Base-by-base conservation (phyloP, 1,284 basidiomycete species). In the Austroboletus novae-zelandiae region DNA sequence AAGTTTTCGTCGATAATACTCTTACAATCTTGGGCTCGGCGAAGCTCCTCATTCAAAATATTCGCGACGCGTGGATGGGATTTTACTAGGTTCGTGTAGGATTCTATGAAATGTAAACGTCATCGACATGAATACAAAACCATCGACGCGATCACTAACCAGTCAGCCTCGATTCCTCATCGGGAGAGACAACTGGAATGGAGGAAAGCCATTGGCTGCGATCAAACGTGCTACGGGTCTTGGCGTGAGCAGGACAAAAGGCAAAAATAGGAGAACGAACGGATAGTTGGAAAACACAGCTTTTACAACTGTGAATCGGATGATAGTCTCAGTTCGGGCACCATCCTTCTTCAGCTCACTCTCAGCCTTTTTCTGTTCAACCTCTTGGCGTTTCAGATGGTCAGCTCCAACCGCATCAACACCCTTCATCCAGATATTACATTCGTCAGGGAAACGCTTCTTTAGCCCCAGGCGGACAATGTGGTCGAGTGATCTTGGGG, bases 401-500 rank as follows among this genome's bases (percentile, higher is more conserved):
- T 47, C 29, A 4, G 5, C 29, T 45, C 10, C 51, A 5, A 66
- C 50, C 9, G 47, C n/a, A 1, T n/a, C 40, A 9, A 56, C 53
- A 11, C 62, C 57, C n/a, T 60, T 51, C 23, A 35, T 35, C 67
- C 71, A 75, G 1, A 55, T 50, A 10, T 40, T 14, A 43, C 63
- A 63, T 18, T 58, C 57, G 5, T 52, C 50, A 9, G 62, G 64
- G 40, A 65, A 72, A 35, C 68, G 67, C 11, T 58, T 57, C 4
- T 36, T 37, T 7, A 78, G 61, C 1, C 70, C 74, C 31, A 63
- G 27, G 2, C 67, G 47, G 15, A 70, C 27, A 7, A 78, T 61
- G 4, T 63, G 47, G 0, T 57, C 48, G 11, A 76, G 55, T 2
- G 66, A 62, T 20, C 54, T 61, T 11, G 66, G 58, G 9, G 55